These are phyloP conservation scores for Backusella macrospora DNA, from an alignment of 192 early-diverging fungal genomes.

Conservation along the genomic window DNA sequence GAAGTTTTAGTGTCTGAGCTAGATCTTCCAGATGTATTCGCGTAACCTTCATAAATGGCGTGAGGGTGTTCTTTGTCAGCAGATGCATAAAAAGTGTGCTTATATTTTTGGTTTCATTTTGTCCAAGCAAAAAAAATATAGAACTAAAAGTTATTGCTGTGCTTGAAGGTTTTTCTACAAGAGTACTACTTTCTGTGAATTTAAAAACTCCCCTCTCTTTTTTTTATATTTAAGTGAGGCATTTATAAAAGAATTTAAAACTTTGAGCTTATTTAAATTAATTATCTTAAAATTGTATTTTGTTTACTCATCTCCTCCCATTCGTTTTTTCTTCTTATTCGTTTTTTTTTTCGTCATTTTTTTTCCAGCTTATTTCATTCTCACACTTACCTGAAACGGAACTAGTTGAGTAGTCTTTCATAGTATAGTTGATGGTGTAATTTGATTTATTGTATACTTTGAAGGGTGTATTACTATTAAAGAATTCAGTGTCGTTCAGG, in stretches of 20 bases:
- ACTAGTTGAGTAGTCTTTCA: constrained; percentile 35
- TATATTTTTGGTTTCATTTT: not conserved
- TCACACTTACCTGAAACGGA: constrained; percentile 37
- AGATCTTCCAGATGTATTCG: constrained; percentile 29
- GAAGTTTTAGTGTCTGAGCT: constrained; percentile 6
- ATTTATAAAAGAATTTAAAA: too few relatives aligned
- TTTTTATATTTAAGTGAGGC: too few relatives aligned
- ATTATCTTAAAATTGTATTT: constrained; percentile 15
- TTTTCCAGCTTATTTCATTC: constrained; percentile 31
- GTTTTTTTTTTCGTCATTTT: not conserved
- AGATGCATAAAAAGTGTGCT: constrained; percentile 11
- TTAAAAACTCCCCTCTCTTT: constrained; percentile 21
- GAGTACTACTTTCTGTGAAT: constrained; percentile 30
- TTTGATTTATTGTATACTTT: constrained; percentile 46
- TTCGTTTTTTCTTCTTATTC: constrained; percentile 37
- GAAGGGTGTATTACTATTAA: constrained; percentile 30
- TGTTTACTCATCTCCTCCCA: too few relatives aligned
- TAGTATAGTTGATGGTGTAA: constrained; percentile 30
- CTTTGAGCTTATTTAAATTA: not conserved
- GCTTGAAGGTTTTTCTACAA: not conserved
- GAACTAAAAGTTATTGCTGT: constrained; percentile 12
- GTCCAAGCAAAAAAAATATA: not conserved
- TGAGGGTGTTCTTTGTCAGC: constrained; percentile 17
- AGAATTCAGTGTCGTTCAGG: constrained; percentile 48
- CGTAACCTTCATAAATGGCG: constrained; percentile 47